Evolutionary conservation across 2,329 filamentous ascomycete species (phyloP).

Genomic region (Thielaviopsis euricoi): DNA sequence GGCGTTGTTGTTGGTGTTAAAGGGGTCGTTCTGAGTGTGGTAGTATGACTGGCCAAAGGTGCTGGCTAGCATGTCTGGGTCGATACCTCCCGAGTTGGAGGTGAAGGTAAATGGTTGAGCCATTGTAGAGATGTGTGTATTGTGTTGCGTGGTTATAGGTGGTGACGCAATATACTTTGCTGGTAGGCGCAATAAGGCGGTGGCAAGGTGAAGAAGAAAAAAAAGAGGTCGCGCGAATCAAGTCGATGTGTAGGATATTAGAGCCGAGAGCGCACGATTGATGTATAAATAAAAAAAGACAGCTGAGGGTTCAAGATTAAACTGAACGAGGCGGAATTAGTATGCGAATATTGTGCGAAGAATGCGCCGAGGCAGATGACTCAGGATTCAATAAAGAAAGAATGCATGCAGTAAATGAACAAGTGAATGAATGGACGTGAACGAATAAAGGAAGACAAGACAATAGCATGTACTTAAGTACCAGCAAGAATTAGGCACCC

Average conservation of each 20-base stretch:
- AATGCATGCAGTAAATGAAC: not conserved
- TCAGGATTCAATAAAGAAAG: not conserved
- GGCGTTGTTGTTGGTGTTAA: constrained; percentile 61
- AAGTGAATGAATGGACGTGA: no score
- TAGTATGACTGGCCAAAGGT: constrained; percentile 8
- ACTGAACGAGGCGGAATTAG: not conserved
- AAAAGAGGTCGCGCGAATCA: not conserved
- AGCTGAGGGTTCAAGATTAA: not conserved
- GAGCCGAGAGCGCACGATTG: not conserved
- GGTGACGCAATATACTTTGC: not conserved
- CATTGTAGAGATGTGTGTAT: constrained; percentile 1
- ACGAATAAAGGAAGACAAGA: not conserved
- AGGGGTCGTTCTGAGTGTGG: constrained; percentile 33
- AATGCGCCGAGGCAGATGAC: not conserved
- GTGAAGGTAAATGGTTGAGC: constrained; percentile 9
- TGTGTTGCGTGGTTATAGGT: not conserved
- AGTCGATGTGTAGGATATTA: not conserved
- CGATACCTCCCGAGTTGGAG: constrained; percentile 6
- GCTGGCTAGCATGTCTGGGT: constrained; percentile 4
- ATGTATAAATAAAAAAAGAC: not conserved
- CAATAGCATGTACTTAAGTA: not conserved
- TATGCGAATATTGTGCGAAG: not conserved
- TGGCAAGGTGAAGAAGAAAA: no score
- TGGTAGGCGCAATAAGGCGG: no score
- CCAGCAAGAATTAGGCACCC: not conserved